A percentile compares a stretch with the other conserved stretches of the same genome.
phyloP scores from a whole-genome alignment of 208 protist species.

The Trypanosoma melophagium region DNA sequence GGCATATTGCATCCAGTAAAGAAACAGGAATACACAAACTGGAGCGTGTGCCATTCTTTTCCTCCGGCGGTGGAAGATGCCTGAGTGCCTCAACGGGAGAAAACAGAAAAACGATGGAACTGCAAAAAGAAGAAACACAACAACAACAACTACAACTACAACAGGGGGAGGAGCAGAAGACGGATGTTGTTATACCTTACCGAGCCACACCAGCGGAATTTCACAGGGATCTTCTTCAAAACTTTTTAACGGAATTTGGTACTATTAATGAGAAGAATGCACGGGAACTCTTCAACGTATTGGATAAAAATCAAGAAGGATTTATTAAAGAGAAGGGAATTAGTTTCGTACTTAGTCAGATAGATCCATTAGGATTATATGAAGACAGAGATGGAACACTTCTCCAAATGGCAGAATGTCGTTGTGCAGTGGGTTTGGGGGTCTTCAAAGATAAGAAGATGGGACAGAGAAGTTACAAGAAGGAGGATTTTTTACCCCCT shows the following conservation, averaged over 20 bases:
- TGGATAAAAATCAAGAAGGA: slow-evolving; percentile 21
- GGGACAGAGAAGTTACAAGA: background rate
- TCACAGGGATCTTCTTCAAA: slow-evolving; percentile 26
- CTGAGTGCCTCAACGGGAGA: slow-evolving; percentile 3
- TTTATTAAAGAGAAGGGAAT: slow-evolving; percentile 31
- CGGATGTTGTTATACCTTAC: background rate
- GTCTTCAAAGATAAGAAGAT: slow-evolving; percentile 3
- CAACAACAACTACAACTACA: background rate
- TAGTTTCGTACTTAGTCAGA: slow-evolving; percentile 19
- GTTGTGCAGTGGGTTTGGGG: slow-evolving; percentile 19
- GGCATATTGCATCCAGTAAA: too few species aligned
- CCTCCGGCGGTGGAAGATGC: slow-evolving; percentile 15
- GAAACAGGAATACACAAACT: background rate
- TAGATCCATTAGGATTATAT: slow-evolving; percentile 43
- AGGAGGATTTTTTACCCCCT: too few species aligned
- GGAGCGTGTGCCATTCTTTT: slow-evolving; percentile 21
- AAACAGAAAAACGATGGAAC: too few species aligned
- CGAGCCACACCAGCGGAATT: slow-evolving; percentile 15
- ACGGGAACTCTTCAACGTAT: slow-evolving; percentile 32
- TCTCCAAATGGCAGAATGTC: slow-evolving; percentile 25
- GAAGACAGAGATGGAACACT: slow-evolving; percentile 38
- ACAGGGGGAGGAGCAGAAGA: too few species aligned
- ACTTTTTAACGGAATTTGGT: slow-evolving; percentile 42
- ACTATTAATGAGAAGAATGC: slow-evolving; percentile 40
- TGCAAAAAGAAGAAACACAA: background rate